Evolutionary conservation across 805 yeast species (phyloP), one percentile per base, ranked within the genome.

Genomic region (Yarrowia keelungensis): DNA sequence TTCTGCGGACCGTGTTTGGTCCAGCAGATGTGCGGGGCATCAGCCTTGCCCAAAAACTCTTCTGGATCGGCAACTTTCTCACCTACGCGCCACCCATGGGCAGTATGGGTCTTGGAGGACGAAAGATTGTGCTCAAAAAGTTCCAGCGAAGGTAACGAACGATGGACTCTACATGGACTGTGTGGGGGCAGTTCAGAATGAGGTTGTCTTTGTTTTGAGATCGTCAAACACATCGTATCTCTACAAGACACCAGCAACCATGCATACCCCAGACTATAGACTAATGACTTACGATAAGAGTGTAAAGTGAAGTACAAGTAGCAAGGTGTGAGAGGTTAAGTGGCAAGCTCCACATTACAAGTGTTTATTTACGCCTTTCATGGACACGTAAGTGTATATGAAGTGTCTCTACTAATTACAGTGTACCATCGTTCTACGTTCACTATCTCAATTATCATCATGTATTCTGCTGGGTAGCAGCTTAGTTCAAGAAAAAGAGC

Each of bases 1-100:
- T 59, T 8, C 16, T 59, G 16, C 65, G 65, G 16, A 59, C 51
- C 11, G 16, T 59, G 14, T 59, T 59, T 12, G 42, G 50, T 3
- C 50, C 50, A 5, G 32, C 12, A 5, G 51, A 59, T 7, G 19
- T 11, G 15, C 51, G 46, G 1, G 62, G 46, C 16, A 59, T 16
- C n/a, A 32, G 42, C 9, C 15, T 59, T 1, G 26, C 51, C 22
- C 51, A 59, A 35, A 59, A 45, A 8, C 51, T 59, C 42, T 43
- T 59, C 35, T 59, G 65, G 65, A 43, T 59, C 26, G 41, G 65
- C 65, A 59, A 59, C 65, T 36, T 59, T 8, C 35, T 59, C 19
- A 59, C 65, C 8, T 59, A 59, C 19, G 65, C 65, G 42, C 65
- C 65, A 59, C 65, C 65, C 32, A 59, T 59, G 65, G 65, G 65